Base-by-base conservation (phyloP, 1,284 basidiomycete genomes). In the Mycocalia duriaeana region DNA sequence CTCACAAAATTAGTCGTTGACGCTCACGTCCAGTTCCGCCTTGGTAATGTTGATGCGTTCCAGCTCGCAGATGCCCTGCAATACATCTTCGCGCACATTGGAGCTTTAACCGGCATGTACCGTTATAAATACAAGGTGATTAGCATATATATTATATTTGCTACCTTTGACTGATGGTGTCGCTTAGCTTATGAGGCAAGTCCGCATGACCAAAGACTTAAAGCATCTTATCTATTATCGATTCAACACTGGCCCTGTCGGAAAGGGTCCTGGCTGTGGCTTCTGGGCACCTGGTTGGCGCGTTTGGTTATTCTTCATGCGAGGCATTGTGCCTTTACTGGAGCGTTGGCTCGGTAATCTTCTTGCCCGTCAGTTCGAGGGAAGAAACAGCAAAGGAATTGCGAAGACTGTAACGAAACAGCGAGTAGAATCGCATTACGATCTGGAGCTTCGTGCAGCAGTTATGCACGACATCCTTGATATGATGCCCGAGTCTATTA, bases 261-360 rank as follows among this genome's bases (percentile, higher is more conserved):
- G 96, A 22, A 99, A 99, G 68, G 96, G 96, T 56, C 96, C 96
- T 45, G 96, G 96, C 64, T 94, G 93, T 59, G 96, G 96, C 51
- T 99, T 99, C 79, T 99, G 96, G 96, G 94, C 94, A 45, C 96
- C 96, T 16, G 96, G 95, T 25, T 99, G 96, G 96, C 82, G 96
- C 45, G 96, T 99, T 5, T 99, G 96, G 96, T 74, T 99, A 52
- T 99, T 99, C 77, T 99, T 99, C 78, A 91, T 99, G 85, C 86
- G 96, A 45, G 96, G 96, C 51, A 98, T 99, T 59, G 94, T 98
- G 0, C 96, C 96, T 11, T 79, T 99, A 5, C 82, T 99, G 9
- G 95, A 99, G 67, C 77, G 94, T 67, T 99, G 96, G 92, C 82
- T 99, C 37, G 94, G 96, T 26, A 99, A 99, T 66, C 70, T 99